Percentiles rank a stretch among this genome's conserved stretches.
These are phyloP conservation scores for Ogataea thermomethanolica DNA, from an alignment of 805 yeast genomes.

Conservation along the genomic window DNA sequence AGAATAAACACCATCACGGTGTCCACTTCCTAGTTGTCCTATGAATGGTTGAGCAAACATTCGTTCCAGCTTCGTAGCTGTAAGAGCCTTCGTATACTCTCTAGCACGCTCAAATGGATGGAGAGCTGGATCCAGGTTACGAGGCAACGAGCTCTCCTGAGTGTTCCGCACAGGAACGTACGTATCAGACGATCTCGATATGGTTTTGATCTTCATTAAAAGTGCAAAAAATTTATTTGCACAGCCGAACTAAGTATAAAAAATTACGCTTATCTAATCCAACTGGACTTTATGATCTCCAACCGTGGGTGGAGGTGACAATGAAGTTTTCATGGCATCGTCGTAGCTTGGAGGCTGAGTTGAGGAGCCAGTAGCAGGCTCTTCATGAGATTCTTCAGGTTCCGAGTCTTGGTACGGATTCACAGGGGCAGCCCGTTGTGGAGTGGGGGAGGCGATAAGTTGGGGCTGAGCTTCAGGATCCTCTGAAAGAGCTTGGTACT, in stretches of 20 bases:
- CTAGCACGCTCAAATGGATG: conserved; percentile 98
- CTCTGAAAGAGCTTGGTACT: conserved; percentile 5
- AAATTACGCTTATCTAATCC: conserved; percentile 1
- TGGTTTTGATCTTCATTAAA: conserved; percentile 77
- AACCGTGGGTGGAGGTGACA: conserved; percentile 7
- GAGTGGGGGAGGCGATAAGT: conserved; percentile 4
- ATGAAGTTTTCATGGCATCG: conserved; percentile 13
- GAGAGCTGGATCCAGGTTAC: conserved; percentile 88
- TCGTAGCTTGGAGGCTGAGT: conserved; percentile 24
- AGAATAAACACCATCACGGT: conserved; percentile 88
- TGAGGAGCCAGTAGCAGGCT: conserved; percentile 6
- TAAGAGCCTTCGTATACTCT: conserved; percentile 90
- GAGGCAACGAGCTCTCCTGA: conserved; percentile 80
- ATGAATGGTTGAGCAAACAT: conserved; percentile 98
- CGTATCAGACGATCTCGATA: conserved; percentile 83
- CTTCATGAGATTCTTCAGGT: conserved; percentile 5
- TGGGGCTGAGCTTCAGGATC: conserved; percentile 10
- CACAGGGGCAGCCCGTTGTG: conserved; percentile 6
- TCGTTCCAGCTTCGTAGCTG: conserved; percentile 92
- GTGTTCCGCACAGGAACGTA: conserved; percentile 91
- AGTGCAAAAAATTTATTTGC: conserved; percentile 8
- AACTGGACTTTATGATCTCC: conserved; percentile 27
- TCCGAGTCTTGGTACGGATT: conserved; percentile 7
- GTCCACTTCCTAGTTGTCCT: conserved; percentile 93
- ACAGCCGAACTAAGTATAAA: conserved; percentile 5